These are phyloP conservation scores for Fusarium sp. DNA, from an alignment of 2,329 filamentous ascomycete genomes.

Conservation along the genomic window DNA sequence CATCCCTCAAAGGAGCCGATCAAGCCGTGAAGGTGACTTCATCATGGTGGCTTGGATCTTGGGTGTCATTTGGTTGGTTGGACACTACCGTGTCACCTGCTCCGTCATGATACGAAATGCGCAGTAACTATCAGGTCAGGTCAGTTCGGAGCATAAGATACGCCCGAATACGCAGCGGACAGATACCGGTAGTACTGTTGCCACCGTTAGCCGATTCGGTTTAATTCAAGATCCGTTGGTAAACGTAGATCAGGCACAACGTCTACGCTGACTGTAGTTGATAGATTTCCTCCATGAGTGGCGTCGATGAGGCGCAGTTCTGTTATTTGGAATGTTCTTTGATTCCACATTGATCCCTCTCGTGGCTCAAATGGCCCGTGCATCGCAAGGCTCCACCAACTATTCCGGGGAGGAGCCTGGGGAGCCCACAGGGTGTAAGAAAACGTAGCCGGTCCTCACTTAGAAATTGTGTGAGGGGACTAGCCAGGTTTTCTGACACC, in stretches of 20 bases:
- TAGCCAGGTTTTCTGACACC: no score
- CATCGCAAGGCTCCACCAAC: constrained; percentile 20
- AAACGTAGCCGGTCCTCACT: no score
- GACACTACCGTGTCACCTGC: constrained; percentile 16
- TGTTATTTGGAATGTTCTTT: constrained; percentile 32
- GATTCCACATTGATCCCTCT: constrained; percentile 18
- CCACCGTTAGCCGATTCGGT: constrained; percentile 2
- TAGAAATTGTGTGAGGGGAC: no score
- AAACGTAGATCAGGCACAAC: constrained; percentile 6
- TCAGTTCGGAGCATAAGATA: constrained; percentile 1
- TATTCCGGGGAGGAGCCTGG: constrained; percentile 15
- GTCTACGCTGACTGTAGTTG: background rate
- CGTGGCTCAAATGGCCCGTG: constrained; percentile 13
- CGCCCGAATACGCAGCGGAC: constrained; percentile 4
- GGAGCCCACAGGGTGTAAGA: background rate
- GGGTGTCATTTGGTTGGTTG: constrained; percentile 17
- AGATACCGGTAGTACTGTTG: background rate
- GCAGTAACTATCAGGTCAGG: constrained; percentile 5
- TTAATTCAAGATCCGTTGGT: constrained; percentile 1
- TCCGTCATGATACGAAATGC: constrained; percentile 7
- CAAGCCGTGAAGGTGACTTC: constrained; percentile 40
- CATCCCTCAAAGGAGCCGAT: constrained; percentile 30
- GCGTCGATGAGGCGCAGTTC: constrained; percentile 36
- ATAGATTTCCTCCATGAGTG: constrained; percentile 1
- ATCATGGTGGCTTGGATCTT: constrained; percentile 43